Evolutionary conservation across 208 protist genomes (phyloP), one percentile per base, ranked within the genome.

Genomic region (Wallacemonas sp.): DNA sequence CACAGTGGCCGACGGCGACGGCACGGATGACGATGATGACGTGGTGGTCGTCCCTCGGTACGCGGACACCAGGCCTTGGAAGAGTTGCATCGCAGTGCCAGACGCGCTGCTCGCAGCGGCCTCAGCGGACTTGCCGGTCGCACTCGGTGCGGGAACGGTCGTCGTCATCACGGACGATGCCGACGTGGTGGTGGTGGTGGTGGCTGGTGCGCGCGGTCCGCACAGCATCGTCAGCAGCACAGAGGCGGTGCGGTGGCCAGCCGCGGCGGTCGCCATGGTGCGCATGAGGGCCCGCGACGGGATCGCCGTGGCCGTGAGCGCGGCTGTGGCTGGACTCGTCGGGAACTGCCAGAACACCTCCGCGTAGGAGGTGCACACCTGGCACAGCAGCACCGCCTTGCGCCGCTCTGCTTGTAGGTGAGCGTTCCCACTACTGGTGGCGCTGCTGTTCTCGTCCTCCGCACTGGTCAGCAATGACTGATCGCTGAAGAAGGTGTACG

Each of bases 271-370:
- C 9, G 46, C 16, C 39, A 84, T 38, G 1, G 61, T 44, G 1
- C 27, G 21, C 29, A 76, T 36, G 19, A 72, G 48, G 1, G 48
- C 9, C 2, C 41, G 8, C 2, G 57, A 65, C 16, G 67, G 58
- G 27, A 72, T 36, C 19, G 57, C 54, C 32, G 29, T 49, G 2
- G 69, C 29, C 1, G 55, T 61, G 33, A 74, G 38, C 24, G 49
- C 34, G 11, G 38, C 64, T 23, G 43, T 29, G n/a, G 19, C 36
- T 24, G 56, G 55, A 14, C 64, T 49, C 26, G 65, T 65, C 6
- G 78, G 74, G 36, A 81, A 54, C 34, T 63, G 52, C 72, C 70
- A 82, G 29, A 74, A 77, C 41, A 80, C 61, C 68, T 85, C 76
- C 21, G 77, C 58, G 26, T 76, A 62, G 1, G 71, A 52, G 32